A percentile compares a stretch with the other conserved stretches of the same genome.
phyloP scores from a whole-genome alignment of 2,329 filamentous ascomycete species.

The Penicillium sp. region DNA sequence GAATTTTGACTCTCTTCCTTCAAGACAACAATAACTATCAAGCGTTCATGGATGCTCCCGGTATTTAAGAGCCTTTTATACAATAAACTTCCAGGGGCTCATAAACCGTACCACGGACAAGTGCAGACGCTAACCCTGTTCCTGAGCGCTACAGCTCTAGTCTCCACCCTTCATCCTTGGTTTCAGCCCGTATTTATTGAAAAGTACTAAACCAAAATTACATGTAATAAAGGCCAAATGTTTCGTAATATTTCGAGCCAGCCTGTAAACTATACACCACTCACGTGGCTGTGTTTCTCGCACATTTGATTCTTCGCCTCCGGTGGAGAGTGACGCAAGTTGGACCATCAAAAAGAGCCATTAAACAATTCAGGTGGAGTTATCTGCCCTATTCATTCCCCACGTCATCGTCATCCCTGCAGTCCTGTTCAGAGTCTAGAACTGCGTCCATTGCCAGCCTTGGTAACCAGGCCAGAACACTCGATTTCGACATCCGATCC shows the following conservation, averaged over 20 bases:
- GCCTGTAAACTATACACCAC: slow-evolving; percentile 4
- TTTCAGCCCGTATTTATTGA: slow-evolving; percentile 5
- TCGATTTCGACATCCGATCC: slow-evolving; percentile 58
- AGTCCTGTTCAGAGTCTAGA: slow-evolving; percentile 18
- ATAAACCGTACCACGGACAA: slow-evolving; percentile 22
- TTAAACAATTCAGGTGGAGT: slow-evolving; percentile 2
- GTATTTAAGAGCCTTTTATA: not conserved
- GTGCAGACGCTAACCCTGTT: slow-evolving; percentile 31
- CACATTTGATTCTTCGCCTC: not conserved
- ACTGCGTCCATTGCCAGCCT: slow-evolving; percentile 8
- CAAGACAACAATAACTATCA: not conserved
- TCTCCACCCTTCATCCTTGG: slow-evolving; percentile 18
- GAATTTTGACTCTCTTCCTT: not conserved
- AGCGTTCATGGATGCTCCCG: not conserved
- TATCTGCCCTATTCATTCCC: not conserved
- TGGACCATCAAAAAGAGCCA: not conserved
- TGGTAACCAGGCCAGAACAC: slow-evolving; percentile 45
- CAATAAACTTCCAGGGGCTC: slow-evolving; percentile 10
- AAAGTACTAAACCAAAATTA: not conserved
- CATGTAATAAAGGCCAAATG: not conserved
- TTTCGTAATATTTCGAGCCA: slow-evolving; percentile 1
- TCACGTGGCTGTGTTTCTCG: slow-evolving; percentile 5
- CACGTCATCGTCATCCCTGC: slow-evolving; percentile 2
- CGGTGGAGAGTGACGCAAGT: slow-evolving; percentile 1
- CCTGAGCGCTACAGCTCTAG: slow-evolving; percentile 21